Evolutionary conservation across 441 rosid species (phyloP), one percentile per base, ranked within the genome.

Genomic region (Jatropha multifida): DNA sequence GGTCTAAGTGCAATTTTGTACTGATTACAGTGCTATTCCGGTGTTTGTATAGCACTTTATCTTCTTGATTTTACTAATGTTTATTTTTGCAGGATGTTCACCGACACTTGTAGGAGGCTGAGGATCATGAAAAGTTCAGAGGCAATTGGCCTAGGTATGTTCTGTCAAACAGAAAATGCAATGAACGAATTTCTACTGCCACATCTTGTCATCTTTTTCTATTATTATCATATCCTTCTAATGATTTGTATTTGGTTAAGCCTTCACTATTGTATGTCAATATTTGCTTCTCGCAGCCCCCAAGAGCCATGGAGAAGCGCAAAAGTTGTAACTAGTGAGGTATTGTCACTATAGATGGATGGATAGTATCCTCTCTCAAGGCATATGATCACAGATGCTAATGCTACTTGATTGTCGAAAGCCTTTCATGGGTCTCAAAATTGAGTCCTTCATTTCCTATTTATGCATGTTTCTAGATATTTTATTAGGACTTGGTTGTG

Each of bases 51-150:
- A 18, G 48, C n/a, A 23, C n/a, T 10, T n/a, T 11, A 5, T 20
- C 61, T 38, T 46, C 63, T 8, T 40, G 52, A 52, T 54, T 40
- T 68, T 70, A 40, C 64, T 14, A 4, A 13, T 17, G 11, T 74
- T 63, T 67, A 49, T 79, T 67, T 64, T 58, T 79, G 79, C 85
- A 92, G 92, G 79, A 89, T 92, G 94, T 90, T 92, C 82, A 83
- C 85, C 3, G 65, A 83, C 69, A 81, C 90, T 52, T 90, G 97
- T 66, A 87, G 80, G 87, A 90, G 86, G 83, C 80, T 92, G 77
- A 86, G 87, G 80, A 92, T 92, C 76, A 92, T 87, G 93, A 92
- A 87, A 81, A 88, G 97, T 80, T 88, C 92, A 7, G 97, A 92
- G 32, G 94, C 94, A 37, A 86, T 86, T 26, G 92, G 92, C 69